These are phyloP conservation scores for Chenopodium album DNA, from an alignment of 148 eudicot genomes.

Conservation along the genomic window DNA sequence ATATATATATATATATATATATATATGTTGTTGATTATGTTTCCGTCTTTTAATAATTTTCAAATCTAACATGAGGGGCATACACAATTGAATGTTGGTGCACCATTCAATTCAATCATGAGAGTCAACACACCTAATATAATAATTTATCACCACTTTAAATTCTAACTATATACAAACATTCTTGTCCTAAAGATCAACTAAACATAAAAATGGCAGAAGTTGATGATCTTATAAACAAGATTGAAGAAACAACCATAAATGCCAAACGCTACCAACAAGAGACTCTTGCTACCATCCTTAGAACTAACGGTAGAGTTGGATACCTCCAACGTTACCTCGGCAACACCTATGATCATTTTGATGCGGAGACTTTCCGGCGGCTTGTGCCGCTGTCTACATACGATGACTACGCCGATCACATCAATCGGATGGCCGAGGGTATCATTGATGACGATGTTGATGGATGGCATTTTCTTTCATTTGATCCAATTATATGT, in stretches of 20 bases:
- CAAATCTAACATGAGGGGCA: too few relatives aligned
- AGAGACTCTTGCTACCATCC: conserved; percentile 34
- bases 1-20: too few relatives aligned
- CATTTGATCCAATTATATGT: conserved; percentile 39
- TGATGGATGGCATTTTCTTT: conserved; percentile 25
- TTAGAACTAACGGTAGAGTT: conserved; percentile 31
- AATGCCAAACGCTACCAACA: conserved; percentile 39
- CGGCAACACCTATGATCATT: conserved; percentile 4
- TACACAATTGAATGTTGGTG: too few relatives aligned
- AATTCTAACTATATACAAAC: too few relatives aligned
- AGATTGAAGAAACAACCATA: conserved; percentile 32
- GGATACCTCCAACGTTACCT: conserved; percentile 35
- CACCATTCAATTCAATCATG: too few relatives aligned
- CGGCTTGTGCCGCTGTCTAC: conserved; percentile 39
- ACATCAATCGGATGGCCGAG: conserved; percentile 32
- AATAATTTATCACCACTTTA: too few relatives aligned
- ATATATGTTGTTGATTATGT: too few relatives aligned
- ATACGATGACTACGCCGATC: conserved; percentile 40
- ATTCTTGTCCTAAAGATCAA: background rate
- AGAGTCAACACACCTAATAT: too few relatives aligned
- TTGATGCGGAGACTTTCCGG: conserved; percentile 31
- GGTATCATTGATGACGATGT: conserved; percentile 19
- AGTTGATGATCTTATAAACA: conserved; percentile 33
- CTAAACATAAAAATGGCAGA: conserved; percentile 14
- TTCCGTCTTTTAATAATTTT: too few relatives aligned